These are phyloP conservation scores for Terana coerulea DNA, from an alignment of 768 basidiomycete genomes.

Conservation along the genomic window DNA sequence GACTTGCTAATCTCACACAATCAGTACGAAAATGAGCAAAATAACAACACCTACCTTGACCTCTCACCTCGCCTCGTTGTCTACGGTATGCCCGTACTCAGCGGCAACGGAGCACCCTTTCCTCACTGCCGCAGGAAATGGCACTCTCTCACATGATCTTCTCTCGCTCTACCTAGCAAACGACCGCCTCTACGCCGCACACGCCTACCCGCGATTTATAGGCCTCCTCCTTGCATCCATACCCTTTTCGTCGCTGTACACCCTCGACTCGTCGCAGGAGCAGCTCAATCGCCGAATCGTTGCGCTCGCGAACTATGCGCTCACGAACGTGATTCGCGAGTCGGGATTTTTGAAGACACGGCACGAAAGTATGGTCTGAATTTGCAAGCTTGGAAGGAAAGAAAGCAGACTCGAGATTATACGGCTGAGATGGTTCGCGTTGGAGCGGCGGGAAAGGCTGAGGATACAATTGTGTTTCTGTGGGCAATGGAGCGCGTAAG, in stretches of 20 bases:
- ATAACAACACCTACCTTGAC: slow-evolving; percentile 13
- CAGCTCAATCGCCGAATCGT: slow-evolving; percentile 38
- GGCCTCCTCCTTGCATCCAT: slow-evolving; percentile 60
- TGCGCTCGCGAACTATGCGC: slow-evolving; percentile 44
- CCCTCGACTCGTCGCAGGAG: slow-evolving; percentile 31
- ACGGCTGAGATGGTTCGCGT: slow-evolving; percentile 67
- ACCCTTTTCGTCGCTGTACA: slow-evolving; percentile 39
- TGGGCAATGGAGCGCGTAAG: slow-evolving; percentile 79
- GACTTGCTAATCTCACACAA: too few relatives aligned
- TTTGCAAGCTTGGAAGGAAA: slow-evolving; percentile 45
- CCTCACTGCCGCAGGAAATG: slow-evolving; percentile 52
- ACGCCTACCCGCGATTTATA: slow-evolving; percentile 72
- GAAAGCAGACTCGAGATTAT: slow-evolving; percentile 64
- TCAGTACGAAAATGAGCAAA: neutral
- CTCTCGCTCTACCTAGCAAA: slow-evolving; percentile 67
- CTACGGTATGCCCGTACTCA: slow-evolving; percentile 36
- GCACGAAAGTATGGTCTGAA: slow-evolving; percentile 42
- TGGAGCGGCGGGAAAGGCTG: slow-evolving; percentile 39
- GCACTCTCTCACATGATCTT: slow-evolving; percentile 41
- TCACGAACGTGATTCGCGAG: slow-evolving; percentile 56
- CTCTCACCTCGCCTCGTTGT: slow-evolving; percentile 34
- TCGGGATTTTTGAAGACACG: slow-evolving; percentile 58
- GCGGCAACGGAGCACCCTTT: slow-evolving; percentile 56
- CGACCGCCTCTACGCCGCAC: slow-evolving; percentile 70
- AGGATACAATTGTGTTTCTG: slow-evolving; percentile 66